Base-by-base conservation (phyloP, 192 early-diverging fungal genomes). In the Nowakowskiella sp. region DNA sequence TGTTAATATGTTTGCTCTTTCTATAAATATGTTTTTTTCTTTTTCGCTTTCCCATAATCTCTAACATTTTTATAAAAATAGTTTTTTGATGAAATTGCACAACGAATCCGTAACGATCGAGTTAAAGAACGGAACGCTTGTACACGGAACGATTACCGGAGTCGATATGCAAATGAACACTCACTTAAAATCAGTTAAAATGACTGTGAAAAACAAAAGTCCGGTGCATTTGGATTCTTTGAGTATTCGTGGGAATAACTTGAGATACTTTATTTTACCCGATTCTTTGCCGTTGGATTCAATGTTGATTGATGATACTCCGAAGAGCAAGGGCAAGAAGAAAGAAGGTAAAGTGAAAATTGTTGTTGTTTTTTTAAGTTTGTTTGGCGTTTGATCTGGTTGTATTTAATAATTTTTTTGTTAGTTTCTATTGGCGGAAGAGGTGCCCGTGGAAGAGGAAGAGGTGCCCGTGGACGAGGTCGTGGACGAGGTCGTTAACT, bases 101-200 rank as follows among this genome's bases (percentile, higher is more conserved):
- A 91, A 89, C 68, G 92, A 97, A 76, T 92, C 91, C 25, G 96
- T 99, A 42, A 95, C 94, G 7, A 87, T 99, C 65, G 96, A 99
- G 74, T 80, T 99, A 47, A 99, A 99, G 61, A 99, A 99, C 66
- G 96, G 96, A 46, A 97, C 94, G 10, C 77, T 94, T 55, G 89
- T 99, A 31, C 85, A 89, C 64, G 96, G 96, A 48, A 99, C 94
- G 16, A 84, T 99, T 50, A 90, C 88, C 29, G 88, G 87, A 42
- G 92, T 97, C 21, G 96, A 99, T 61, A 94, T 99, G 92, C 87
- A 85, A 70, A 99, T 99, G 96, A 99, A 99, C 72, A 97, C 91
- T 56, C 96, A 99, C 70, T 74, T 99, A 67, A 95, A 94, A 62
- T 82, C 88, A 31, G 94, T 97, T 49, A 99, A 99, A 70, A 91